Evolutionary conservation across 768 basidiomycete genomes (phyloP).

Genomic region (Hypholoma sublateritium): DNA sequence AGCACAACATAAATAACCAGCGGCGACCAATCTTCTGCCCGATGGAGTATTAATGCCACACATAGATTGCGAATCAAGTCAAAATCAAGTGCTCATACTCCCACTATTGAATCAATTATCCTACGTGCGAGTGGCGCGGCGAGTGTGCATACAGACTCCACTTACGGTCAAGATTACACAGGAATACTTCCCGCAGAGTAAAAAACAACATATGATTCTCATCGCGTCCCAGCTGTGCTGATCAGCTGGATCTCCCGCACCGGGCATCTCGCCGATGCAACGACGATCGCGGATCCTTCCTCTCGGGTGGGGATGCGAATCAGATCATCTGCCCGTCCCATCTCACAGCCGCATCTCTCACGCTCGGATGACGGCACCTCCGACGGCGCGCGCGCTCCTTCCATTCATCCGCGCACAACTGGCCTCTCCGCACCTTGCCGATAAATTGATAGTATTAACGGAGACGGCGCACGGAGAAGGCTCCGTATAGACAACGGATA

Average conservation of each 20-base stretch:
- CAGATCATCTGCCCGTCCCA: constrained; percentile 6
- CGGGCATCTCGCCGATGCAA: constrained; percentile 5
- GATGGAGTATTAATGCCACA: too few species aligned
- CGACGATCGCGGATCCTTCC: constrained; percentile 7
- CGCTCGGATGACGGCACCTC: constrained; percentile 2
- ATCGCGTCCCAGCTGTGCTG: background rate
- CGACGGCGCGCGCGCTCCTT: background rate
- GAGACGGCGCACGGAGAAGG: too few species aligned
- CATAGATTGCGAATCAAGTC: background rate
- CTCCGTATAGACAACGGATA: too few species aligned
- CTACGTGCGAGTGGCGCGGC: background rate
- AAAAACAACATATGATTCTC: too few species aligned
- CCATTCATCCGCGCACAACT: background rate
- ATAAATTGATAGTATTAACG: background rate
- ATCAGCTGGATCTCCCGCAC: background rate
- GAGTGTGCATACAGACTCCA: too few species aligned
- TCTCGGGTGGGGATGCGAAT: background rate
- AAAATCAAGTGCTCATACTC: too few species aligned
- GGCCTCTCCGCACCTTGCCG: too few species aligned
- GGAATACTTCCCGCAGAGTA: too few species aligned
- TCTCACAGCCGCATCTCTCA: constrained; percentile 3
- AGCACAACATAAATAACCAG: too few species aligned
- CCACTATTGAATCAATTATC: background rate
- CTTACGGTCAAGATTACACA: too few species aligned
- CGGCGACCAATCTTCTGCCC: too few species aligned